phyloP scores from a whole-genome alignment of 768 basidiomycete genomes.

The Boletus huronensis region DNA sequence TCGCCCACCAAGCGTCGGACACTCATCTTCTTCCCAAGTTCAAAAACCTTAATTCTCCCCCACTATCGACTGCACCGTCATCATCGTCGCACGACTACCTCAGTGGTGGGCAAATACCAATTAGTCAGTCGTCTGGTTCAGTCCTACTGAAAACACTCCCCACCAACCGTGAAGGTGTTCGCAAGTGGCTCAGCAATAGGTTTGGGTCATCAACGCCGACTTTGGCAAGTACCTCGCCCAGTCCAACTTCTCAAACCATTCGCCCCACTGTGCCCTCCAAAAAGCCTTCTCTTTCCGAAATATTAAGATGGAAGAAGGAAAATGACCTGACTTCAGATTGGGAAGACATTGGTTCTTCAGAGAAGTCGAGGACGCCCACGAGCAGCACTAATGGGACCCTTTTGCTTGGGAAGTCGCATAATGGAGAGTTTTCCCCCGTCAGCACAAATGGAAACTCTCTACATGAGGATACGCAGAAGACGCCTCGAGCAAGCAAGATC shows the following conservation, averaged over 20 bases:
- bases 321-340: conserved; percentile 56
- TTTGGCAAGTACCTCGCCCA: conserved; percentile 35
- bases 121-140: conserved; percentile 34
- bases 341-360: conserved; percentile 54
- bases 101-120: conserved; percentile 28
- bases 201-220: conserved; percentile 45
- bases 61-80: conserved; percentile 41
- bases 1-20: conserved; percentile 70
- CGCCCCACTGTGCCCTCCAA: conserved; percentile 44
- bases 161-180: conserved; percentile 72
- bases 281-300: conserved; percentile 66
- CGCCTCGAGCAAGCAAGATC: conserved; percentile 35
- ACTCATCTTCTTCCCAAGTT: conserved; percentile 58
- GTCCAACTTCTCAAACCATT: conserved; percentile 31
- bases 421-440: conserved; percentile 30
- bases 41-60: conserved; percentile 38
- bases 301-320: conserved; percentile 55
- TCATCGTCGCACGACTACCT: conserved; percentile 54
- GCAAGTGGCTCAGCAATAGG: conserved; percentile 71
- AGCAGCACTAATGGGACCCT: conserved; percentile 39
- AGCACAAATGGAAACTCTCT: conserved; percentile 26
- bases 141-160: conserved; percentile 50
- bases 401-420: conserved; percentile 23
- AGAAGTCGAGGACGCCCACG: conserved; percentile 48
- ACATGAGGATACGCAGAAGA: conserved; percentile 33